Evolutionary conservation across 805 yeast genomes (phyloP).

Genomic region (Ogataea trehalophila): DNA sequence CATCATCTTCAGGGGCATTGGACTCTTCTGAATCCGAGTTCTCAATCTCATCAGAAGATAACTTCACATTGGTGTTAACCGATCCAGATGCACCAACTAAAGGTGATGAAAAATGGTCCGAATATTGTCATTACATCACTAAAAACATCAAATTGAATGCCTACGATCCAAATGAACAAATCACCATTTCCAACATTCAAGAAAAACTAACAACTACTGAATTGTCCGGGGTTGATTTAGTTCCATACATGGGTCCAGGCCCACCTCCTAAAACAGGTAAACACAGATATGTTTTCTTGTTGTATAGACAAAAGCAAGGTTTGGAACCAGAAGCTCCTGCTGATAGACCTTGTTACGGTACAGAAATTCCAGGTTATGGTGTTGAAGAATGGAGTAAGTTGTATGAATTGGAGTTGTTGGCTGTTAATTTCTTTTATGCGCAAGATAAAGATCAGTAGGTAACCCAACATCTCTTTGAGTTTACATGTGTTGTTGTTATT

Average conservation of each 20-base stretch:
- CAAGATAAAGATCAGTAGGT: slow-evolving; percentile 40
- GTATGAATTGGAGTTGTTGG: slow-evolving; percentile 60
- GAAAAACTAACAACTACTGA: slow-evolving; percentile 32
- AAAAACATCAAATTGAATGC: slow-evolving; percentile 47
- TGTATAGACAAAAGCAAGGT: slow-evolving; percentile 61
- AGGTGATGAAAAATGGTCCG: slow-evolving; percentile 82
- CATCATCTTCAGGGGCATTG: slow-evolving; percentile 25
- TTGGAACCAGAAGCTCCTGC: slow-evolving; percentile 35
- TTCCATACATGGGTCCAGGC: slow-evolving; percentile 74
- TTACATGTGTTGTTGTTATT: no score
- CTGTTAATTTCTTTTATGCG: slow-evolving; percentile 82
- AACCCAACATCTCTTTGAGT: no score
- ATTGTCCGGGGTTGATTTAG: slow-evolving; percentile 37
- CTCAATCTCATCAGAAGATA: slow-evolving; percentile 40
- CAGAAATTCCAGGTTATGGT: slow-evolving; percentile 76
- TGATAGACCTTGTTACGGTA: slow-evolving; percentile 79
- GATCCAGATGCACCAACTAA: slow-evolving; percentile 94
- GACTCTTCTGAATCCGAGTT: slow-evolving; percentile 21
- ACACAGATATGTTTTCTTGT: slow-evolving; percentile 78
- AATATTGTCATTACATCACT: slow-evolving; percentile 71
- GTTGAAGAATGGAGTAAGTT: slow-evolving; percentile 67
- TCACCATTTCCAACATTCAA: slow-evolving; percentile 18
- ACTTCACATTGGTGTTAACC: slow-evolving; percentile 73
- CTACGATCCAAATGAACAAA: slow-evolving; percentile 30
- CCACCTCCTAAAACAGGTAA: slow-evolving; percentile 87